Conservation (phyloP, 208 protist species). For the Crithidia expoeki region DNA sequence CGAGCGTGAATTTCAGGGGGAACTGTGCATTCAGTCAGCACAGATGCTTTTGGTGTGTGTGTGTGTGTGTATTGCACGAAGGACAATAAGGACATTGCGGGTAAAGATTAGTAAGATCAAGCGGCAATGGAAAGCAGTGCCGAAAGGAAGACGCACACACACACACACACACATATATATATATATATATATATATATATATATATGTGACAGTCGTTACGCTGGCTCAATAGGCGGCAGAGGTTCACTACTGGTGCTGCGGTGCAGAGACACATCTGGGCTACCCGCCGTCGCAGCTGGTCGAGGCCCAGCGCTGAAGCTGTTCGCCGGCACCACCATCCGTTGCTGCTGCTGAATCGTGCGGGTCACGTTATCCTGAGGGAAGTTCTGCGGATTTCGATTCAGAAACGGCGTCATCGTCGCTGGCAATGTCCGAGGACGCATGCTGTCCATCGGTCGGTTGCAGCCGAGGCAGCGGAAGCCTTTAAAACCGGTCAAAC, state of each 20-base stretch:
- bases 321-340: slow-evolving; percentile 1
- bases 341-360: slow-evolving; percentile 68
- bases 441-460: slow-evolving; percentile 78
- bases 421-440: slow-evolving; percentile 56
- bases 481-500: slow-evolving; percentile 83
- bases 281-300: slow-evolving; percentile 6
- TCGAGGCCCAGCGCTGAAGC: slow-evolving; percentile 5
- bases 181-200: no score
- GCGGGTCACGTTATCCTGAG: slow-evolving; percentile 65
- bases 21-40: no score
- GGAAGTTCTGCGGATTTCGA: slow-evolving; percentile 73
- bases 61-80: not conserved
- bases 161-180: no score
- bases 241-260: slow-evolving; percentile 34
- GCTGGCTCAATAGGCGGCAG: slow-evolving; percentile 31
- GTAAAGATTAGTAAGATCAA: no score
- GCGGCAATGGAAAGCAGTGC: not conserved
- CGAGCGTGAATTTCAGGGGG: no score
- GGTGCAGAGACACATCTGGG: slow-evolving; percentile 21
- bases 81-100: no score
- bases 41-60: not conserved
- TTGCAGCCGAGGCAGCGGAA: slow-evolving; percentile 92
- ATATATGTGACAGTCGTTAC: no score
- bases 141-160: no score
- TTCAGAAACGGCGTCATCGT: slow-evolving; percentile 81